Evolutionary conservation across 179 eudicot species (phyloP).

Genomic region (Spergularia azorica): DNA sequence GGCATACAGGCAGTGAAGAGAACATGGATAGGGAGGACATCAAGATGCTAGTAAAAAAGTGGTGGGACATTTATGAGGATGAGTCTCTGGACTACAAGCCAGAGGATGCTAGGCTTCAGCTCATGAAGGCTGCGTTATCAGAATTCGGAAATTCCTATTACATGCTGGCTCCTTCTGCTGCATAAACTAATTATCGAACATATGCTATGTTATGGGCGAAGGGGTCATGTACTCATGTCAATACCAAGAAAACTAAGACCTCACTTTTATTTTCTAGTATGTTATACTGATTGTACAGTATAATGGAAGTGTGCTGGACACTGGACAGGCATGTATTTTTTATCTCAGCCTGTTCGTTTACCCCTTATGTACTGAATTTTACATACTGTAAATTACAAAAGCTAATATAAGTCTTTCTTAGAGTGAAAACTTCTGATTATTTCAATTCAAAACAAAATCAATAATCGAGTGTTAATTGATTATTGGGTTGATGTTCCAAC

Average conservation of each 20-base stretch:
- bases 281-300: neutral
- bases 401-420: too few species aligned
- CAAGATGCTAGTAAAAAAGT: constrained; percentile 33
- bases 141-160: constrained; percentile 28
- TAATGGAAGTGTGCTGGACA: neutral
- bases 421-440: too few species aligned
- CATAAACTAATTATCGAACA: neutral
- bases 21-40: constrained; percentile 42
- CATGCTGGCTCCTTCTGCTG: constrained; percentile 37
- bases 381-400: too few species aligned
- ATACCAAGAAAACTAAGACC: neutral
- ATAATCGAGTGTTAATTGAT: too few species aligned
- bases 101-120: constrained; percentile 19
- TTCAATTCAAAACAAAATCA: too few species aligned
- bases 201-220: too few species aligned
- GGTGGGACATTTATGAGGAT: constrained; percentile 41
- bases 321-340: neutral
- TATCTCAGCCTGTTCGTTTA: neutral
- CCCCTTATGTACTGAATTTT: neutral
- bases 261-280: neutral
- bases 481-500: too few species aligned
- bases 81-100: constrained; percentile 26
- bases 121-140: constrained; percentile 31
- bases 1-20: constrained; percentile 41
- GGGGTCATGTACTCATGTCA: too few species aligned